Evolutionary conservation across 257 asterid species (phyloP).

Genomic region (Prunella vulgaris): DNA sequence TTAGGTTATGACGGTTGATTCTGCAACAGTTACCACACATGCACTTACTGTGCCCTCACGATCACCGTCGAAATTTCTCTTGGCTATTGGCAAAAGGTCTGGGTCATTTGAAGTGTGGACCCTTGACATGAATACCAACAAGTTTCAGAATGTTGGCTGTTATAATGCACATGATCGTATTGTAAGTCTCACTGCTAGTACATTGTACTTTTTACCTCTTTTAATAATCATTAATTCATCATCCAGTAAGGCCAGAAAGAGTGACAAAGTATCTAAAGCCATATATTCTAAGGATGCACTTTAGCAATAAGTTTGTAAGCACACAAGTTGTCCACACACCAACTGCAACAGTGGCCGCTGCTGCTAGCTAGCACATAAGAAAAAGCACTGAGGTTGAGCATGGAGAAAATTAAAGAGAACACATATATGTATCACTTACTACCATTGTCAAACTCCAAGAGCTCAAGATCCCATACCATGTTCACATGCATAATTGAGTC

Average conservation of each 20-base stretch:
- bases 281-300: conserved; percentile 76
- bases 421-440: too few relatives aligned
- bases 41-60: conserved; percentile 44
- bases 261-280: conserved; percentile 76
- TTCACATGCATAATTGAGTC: conserved; percentile 87
- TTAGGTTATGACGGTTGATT: conserved; percentile 46
- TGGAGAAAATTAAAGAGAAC: conserved; percentile 53
- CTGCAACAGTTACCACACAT: conserved; percentile 46
- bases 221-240: conserved; percentile 15
- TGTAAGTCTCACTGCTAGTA: conserved; percentile 38
- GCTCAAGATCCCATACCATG: conserved; percentile 93
- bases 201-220: conserved; percentile 12
- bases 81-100: conserved; percentile 85
- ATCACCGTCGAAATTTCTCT: conserved; percentile 38
- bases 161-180: conserved; percentile 62
- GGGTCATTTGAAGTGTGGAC: conserved; percentile 71
- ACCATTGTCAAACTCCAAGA: conserved; percentile 90
- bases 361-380: conserved; percentile 98
- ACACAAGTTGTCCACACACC: conserved; percentile 93
- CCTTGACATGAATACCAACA: conserved; percentile 37
- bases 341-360: conserved; percentile 80
- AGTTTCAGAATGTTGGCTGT: conserved; percentile 45
- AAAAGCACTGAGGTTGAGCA: conserved; percentile 64
- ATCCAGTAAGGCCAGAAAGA: conserved; percentile 54
- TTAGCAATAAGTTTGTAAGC: conserved; percentile 68